A percentile compares a stretch with the other conserved stretches of the same genome.
These are phyloP conservation scores for Kodamaea leandrae DNA, from an alignment of 805 yeast genomes.

Conservation along the genomic window DNA sequence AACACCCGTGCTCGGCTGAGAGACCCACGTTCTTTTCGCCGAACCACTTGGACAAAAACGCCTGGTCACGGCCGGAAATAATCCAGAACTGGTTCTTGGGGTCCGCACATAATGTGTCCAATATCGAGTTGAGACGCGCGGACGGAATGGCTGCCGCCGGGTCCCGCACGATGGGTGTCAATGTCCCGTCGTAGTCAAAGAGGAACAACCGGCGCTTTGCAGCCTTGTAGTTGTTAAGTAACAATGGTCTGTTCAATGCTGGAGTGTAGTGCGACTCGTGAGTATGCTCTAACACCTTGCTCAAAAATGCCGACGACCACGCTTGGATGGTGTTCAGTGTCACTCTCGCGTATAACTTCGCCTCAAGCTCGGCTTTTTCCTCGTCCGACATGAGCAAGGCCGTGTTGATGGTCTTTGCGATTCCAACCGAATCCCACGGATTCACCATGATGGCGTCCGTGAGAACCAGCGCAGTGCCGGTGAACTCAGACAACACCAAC, in stretches of 20 bases:
- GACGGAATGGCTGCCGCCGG: slow-evolving; percentile 99
- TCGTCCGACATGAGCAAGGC: slow-evolving; percentile 55
- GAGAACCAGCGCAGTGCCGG: slow-evolving; percentile 77
- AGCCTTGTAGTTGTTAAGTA: slow-evolving; percentile 55
- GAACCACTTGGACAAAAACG: slow-evolving; percentile 82
- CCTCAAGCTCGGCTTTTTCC: slow-evolving; percentile 46
- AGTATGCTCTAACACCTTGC: slow-evolving; percentile 44
- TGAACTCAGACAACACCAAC: slow-evolving; percentile 84
- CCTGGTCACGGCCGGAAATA: slow-evolving; percentile 93
- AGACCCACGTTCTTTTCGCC: slow-evolving; percentile 74
- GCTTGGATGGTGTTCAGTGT: slow-evolving; percentile 68
- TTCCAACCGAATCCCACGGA: slow-evolving; percentile 97
- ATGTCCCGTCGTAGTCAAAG: slow-evolving; percentile 96
- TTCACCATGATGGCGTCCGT: slow-evolving; percentile 79
- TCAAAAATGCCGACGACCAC: slow-evolving; percentile 71
- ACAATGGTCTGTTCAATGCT: slow-evolving; percentile 67
- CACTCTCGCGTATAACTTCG: slow-evolving; percentile 60
- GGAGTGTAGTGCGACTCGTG: slow-evolving; percentile 58
- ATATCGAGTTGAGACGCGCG: slow-evolving; percentile 57
- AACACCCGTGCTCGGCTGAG: slow-evolving; percentile 97
- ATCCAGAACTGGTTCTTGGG: slow-evolving; percentile 89
- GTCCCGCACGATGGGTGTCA: slow-evolving; percentile 93
- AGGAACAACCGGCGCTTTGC: slow-evolving; percentile 74
- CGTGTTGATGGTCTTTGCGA: slow-evolving; percentile 77
- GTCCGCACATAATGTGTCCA: slow-evolving; percentile 64